Evolutionary conservation across 495 filamentous ascomycete species (phyloP), one percentile per base, ranked within the genome.

Genomic region (Podospora appendiculata): DNA sequence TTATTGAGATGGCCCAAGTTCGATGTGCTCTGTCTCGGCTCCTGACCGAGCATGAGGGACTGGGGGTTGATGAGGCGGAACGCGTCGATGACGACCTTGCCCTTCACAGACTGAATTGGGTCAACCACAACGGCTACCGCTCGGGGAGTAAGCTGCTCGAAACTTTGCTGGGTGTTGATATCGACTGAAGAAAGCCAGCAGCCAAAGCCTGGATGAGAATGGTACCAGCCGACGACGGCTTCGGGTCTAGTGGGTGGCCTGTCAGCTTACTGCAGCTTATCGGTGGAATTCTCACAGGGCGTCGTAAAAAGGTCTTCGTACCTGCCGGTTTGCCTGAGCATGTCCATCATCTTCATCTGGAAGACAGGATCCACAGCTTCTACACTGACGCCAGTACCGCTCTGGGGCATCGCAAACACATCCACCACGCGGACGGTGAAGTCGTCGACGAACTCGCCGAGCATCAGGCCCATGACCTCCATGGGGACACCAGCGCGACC

Each of bases 261-360:
- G 25, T 25, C 5, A 25, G 25, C 25, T 25, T 25, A 25, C 5
- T 25, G 25, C 25, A 25, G 25, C 25, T 5, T 11, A 57, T 32
- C 33, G 52, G 41, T 8, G 47, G 10, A 7, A 38, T 38, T 38
- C 3, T 60, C 50, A 63, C 56, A 2, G 25, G 25, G 25, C 5
- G 25, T 25, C 25, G 25, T 25, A 2, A 2, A 25, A 5, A 25
- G 25, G 25, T 7, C 10, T 6, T 50, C 85, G 54, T 79, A 96
- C 90, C 90, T 81, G 70, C 92, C 93, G 13, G 93, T 98, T 75
- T 98, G 93, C 61, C 86, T 79, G 57, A 98, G 77, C 90, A 97
- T 96, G 68, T 98, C 93, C 94, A 98, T 97, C 93, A 98, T 98
- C 77, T 96, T 97, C 57, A 87, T 94, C 75, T 98, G 93, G 68